Base-by-base conservation (phyloP, 352 stramenopile genomes). In the Phytopythium helicoides region DNA sequence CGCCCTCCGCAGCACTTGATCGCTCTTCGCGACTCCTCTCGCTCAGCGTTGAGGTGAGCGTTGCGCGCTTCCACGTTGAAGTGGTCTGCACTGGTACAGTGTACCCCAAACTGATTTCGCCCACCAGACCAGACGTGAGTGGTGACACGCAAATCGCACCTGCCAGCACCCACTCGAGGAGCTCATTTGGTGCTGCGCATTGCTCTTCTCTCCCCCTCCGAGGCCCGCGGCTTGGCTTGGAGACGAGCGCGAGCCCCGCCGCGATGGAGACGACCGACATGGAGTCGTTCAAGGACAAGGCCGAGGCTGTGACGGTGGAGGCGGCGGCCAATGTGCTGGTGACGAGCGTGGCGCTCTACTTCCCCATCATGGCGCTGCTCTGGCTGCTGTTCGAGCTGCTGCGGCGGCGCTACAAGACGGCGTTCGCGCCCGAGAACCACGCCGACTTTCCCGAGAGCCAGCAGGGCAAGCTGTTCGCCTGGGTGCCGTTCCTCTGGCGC, bases 311-410 rank as follows among this genome's bases (percentile, higher is more conserved):
- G 36, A 58, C 58, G 40, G 61, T 54, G 23, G 56, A 72, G 44
- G 62, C 60, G n/a, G 56, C 71, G 16, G 70, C 60, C 42, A 75
- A 82, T 21, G 70, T 86, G 54, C 60, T 88, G 38, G 56, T 79
- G 31, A 88, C 77, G 18, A 86, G 70, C 42, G 62, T 80, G n/a
- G 53, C 60, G 15, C 47, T 91, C 46, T 89, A 89, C 57, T 81
- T 86, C 42, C 76, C 77, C 14, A 66, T 91, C 45, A 72, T 89
- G 14, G 18, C 81, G 44, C 37, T 81, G 41, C 52, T 77, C 7
- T 73, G 76, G 54, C 44, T 86, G 33, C 46, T 84, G 36, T 92
- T 87, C 42, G 81, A 92, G 50, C 39, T 75, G 39, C 48, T 92
- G 35, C 76, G 78, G 19, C 66, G 67, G 54, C 69, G 62, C 53